These are phyloP conservation scores for Aspergillus brasiliensis DNA, from an alignment of 2,329 filamentous ascomycete genomes.

Conservation along the genomic window DNA sequence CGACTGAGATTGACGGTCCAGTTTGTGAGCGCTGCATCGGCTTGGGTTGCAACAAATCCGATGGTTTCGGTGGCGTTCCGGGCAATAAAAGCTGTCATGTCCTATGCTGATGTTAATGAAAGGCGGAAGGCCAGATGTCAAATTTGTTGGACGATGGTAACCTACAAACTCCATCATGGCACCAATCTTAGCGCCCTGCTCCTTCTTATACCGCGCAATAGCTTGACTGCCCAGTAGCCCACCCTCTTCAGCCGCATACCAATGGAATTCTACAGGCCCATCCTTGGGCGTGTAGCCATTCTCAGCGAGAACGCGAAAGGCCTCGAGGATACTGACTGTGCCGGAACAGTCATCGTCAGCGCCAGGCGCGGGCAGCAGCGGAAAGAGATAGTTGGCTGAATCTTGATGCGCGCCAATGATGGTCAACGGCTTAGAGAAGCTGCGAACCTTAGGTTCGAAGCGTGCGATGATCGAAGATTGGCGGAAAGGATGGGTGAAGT, in stretches of 20 bases:
- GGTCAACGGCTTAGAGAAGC: background rate
- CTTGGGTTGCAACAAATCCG: conserved; percentile 1
- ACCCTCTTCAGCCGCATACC: conserved; percentile 5
- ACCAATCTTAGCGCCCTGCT: background rate
- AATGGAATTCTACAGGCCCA: conserved; percentile 1
- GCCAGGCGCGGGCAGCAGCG: conserved; percentile 1
- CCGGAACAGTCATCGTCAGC: conserved; percentile 7
- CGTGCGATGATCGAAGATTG: conserved; percentile 7
- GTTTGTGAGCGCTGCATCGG: conserved; percentile 1
- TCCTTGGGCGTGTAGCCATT: conserved; percentile 2
- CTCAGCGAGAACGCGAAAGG: background rate
- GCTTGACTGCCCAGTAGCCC: conserved; percentile 6
- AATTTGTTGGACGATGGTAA: background rate
- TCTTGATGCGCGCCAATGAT: conserved; percentile 8
- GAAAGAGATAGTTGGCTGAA: conserved; percentile 5
- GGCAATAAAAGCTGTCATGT: conserved; percentile 7
- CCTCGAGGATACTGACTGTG: conserved; percentile 6
- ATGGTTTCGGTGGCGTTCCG: conserved; percentile 4
- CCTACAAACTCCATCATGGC: conserved; percentile 8
- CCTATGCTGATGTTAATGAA: background rate
- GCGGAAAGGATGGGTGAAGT: conserved; percentile 3
- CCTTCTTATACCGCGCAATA: conserved; percentile 3
- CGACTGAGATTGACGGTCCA: conserved; percentile 1
- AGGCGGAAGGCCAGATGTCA: no score
- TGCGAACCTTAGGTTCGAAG: conserved; percentile 8